Conservation (phyloP, 306 rosid genomes). For the Oemleria cerasiformis region DNA sequence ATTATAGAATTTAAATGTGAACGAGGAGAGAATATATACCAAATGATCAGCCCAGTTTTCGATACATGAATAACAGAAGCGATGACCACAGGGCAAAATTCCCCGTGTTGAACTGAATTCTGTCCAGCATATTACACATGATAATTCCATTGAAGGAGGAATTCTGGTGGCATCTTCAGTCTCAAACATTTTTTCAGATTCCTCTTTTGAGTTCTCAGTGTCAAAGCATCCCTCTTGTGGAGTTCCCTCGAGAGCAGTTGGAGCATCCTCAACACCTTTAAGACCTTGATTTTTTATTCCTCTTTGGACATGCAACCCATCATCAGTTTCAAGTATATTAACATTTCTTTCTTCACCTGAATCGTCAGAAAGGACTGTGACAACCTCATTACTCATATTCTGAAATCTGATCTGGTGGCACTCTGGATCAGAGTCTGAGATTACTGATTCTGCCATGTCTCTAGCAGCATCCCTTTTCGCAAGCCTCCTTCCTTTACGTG, state of each 20-base stretch:
- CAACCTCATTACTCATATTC: conserved; percentile 18
- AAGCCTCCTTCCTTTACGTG: conserved; percentile 52
- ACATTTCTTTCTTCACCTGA: conserved; percentile 25
- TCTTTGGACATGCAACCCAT: conserved; percentile 28
- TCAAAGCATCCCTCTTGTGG: conserved; percentile 34
- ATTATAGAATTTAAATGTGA: background rate
- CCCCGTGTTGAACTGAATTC: conserved; percentile 76
- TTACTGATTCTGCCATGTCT: conserved; percentile 24
- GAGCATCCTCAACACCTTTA: conserved; percentile 36
- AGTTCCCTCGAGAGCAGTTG: conserved; percentile 26
- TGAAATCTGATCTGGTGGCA: conserved; percentile 26
- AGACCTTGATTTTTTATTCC: conserved; percentile 25
- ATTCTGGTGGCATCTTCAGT: conserved; percentile 27
- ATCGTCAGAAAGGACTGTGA: conserved; percentile 34
- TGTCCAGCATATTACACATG: conserved; percentile 87
- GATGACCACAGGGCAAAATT: conserved; percentile 82
- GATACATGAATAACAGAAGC: conserved; percentile 81
- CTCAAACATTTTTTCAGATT: conserved; percentile 23
- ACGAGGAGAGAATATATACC: conserved; percentile 43
- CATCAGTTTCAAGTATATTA: conserved; percentile 33
- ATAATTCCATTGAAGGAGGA: conserved; percentile 49
- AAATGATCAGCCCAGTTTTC: conserved; percentile 63
- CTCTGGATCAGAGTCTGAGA: conserved; percentile 37
- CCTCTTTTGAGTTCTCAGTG: conserved; percentile 31
- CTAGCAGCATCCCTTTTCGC: conserved; percentile 24